Conservation (phyloP, 2,329 filamentous ascomycete species). For the Davidsoniella australis region DNA sequence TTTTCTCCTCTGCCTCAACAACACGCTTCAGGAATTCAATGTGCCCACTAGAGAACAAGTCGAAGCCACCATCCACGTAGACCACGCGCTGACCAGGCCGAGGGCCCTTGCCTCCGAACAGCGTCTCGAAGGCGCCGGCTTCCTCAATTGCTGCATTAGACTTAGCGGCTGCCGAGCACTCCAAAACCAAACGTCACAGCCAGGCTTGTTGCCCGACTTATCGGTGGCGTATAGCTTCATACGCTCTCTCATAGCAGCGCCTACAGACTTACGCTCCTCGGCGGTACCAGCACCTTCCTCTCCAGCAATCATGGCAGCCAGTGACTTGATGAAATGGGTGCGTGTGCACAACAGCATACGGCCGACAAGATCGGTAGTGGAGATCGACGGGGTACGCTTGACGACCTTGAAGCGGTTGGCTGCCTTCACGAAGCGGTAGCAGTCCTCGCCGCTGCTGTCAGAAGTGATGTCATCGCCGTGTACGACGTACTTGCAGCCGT, state of each 20-base stretch:
- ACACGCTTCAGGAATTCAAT: conserved; percentile 85
- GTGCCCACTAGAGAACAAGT: conserved; percentile 90
- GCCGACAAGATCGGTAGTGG: conserved; percentile 93
- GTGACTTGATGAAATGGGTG: conserved; percentile 76
- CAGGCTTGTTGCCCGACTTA: conserved; percentile 59
- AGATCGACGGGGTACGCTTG: conserved; percentile 89
- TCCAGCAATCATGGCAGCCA: conserved; percentile 51
- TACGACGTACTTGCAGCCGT: conserved; percentile 87
- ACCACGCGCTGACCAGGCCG: conserved; percentile 67
- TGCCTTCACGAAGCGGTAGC: conserved; percentile 93
- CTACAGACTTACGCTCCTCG: conserved; percentile 47
- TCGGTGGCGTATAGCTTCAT: conserved; percentile 81
- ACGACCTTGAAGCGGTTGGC: conserved; percentile 92
- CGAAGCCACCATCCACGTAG: conserved; percentile 93
- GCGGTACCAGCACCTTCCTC: conserved; percentile 53
- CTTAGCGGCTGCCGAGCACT: conserved; percentile 34
- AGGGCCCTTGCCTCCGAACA: conserved; percentile 56
- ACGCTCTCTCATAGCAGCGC: conserved; percentile 54
- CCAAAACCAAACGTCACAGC: conserved; percentile 79
- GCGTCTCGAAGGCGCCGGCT: conserved; percentile 44
- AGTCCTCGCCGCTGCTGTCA: conserved; percentile 83
- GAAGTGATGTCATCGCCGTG: conserved; percentile 97
- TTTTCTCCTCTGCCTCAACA: conserved; percentile 50
- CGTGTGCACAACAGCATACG: conserved; percentile 95
- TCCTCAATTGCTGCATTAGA: conserved; percentile 31